phyloP scores from a whole-genome alignment of 139 green algal genomes.

The Haematococcus sp. region DNA sequence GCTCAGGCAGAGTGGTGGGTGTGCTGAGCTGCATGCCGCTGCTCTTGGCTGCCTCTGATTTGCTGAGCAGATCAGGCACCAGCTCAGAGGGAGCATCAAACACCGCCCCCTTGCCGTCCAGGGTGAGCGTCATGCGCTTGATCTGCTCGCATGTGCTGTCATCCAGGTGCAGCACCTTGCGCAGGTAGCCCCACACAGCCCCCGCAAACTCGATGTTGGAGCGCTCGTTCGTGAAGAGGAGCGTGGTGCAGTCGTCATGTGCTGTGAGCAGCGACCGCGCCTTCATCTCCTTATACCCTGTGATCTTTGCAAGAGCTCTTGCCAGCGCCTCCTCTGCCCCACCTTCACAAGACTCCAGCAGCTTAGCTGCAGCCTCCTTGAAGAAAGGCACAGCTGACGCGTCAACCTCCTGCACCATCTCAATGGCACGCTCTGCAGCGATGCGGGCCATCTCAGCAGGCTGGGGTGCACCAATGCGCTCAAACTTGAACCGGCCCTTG shows the following conservation, averaged over 20 bases:
- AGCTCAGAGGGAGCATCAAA: slow-evolving; percentile 85
- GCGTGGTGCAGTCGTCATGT: slow-evolving; percentile 82
- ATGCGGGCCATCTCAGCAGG: slow-evolving; percentile 84
- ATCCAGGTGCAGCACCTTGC: neutral
- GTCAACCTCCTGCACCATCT: slow-evolving; percentile 70
- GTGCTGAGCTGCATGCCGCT: slow-evolving; percentile 28
- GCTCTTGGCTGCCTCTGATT: slow-evolving; percentile 12
- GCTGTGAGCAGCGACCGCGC: slow-evolving; percentile 80
- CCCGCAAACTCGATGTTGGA: slow-evolving; percentile 24
- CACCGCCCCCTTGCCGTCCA: slow-evolving; percentile 77
- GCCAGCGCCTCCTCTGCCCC: slow-evolving; percentile 71
- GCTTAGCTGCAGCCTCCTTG: slow-evolving; percentile 48
- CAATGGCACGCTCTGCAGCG: slow-evolving; percentile 67
- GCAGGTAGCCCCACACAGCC: slow-evolving; percentile 71
- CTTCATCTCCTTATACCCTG: slow-evolving; percentile 74
- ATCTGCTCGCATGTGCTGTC: slow-evolving; percentile 50
- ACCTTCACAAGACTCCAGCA: slow-evolving; percentile 42
- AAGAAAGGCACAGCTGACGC: slow-evolving; percentile 55
- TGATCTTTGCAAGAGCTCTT: slow-evolving; percentile 86
- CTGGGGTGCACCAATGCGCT: slow-evolving; percentile 88
- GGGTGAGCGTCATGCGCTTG: slow-evolving; percentile 82
- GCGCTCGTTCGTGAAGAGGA: slow-evolving; percentile 41
- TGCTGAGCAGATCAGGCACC: slow-evolving; percentile 47
- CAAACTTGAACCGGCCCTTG: slow-evolving; percentile 39
- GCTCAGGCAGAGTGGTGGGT: slow-evolving; percentile 54